Evolutionary conservation across 164 flowering plant species (phyloP).

Genomic region (Cinnamomum micranthum): DNA sequence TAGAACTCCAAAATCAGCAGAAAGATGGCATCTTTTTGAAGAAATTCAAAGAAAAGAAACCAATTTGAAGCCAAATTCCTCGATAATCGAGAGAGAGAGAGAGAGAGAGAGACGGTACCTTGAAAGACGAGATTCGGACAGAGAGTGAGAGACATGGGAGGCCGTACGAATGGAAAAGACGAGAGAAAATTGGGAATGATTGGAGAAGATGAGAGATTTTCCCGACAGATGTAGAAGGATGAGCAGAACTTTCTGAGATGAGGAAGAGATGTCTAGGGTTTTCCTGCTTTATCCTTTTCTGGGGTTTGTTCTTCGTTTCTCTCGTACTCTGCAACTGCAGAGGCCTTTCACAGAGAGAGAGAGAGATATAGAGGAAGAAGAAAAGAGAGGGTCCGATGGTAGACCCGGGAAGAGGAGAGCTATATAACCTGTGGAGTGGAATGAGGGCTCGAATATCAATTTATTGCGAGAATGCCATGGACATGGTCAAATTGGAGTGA

Average conservation of each 20-base stretch:
- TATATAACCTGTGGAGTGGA: not conserved
- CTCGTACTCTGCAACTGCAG: not conserved
- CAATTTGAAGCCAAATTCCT: not conserved
- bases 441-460: not conserved
- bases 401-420: not conserved
- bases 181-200: constrained; percentile 1
- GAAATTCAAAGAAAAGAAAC: not conserved
- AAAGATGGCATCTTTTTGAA: not conserved
- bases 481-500: too few relatives aligned
- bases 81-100: not conserved
- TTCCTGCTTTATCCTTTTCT: not conserved
- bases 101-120: not conserved
- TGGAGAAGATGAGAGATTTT: not conserved
- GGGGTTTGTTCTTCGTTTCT: not conserved
- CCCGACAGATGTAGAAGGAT: not conserved
- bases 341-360: not conserved
- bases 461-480: not conserved
- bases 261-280: not conserved
- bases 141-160: not conserved
- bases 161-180: not conserved
- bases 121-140: not conserved
- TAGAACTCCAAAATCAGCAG: not conserved
- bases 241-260: not conserved
- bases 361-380: not conserved
- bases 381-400: not conserved